Base-by-base conservation (phyloP, 2,329 filamentous ascomycete genomes). In the Neofusicoccum ribis region DNA sequence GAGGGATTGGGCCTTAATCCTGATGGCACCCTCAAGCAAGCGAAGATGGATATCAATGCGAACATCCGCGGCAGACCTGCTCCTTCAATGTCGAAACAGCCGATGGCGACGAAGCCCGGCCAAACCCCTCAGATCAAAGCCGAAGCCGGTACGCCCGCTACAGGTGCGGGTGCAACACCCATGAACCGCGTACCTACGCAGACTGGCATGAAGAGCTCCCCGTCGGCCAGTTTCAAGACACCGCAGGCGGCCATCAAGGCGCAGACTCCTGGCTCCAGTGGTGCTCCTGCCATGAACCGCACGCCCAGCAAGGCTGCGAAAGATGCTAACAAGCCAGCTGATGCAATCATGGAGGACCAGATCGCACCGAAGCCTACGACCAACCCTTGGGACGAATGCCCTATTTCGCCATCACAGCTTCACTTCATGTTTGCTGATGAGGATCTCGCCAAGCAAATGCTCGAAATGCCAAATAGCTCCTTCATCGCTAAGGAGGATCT, bases 1-100 rank as follows among this genome's bases (percentile, higher is more conserved):
- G 79, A 79, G 14, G 81, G 76, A 14, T 70, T 82, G 12, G 77
- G 78, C 44, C 74, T 87, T n/a, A 81, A 86, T 54, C 73, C 81
- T 61, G 80, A 84, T 58, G 78, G 79, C 56, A 80, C 79, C 68
- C 77, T 73, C 39, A 80, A 80, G 65, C 70, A 73, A n/a, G 65
- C 72, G 3, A 77, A 73, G 66, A 61, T 66, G 2, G 73, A 74
- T 12, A 66, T 67, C 14, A 70, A 68, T 34, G 70, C 68, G 63
- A 63, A 70, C 27, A 73, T 70, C 51, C 72, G 69, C 15, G 62
- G 63, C 9, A 49, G 65, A 12, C 67, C 70, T 46, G 64, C 72
- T 36, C 52, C 66, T 17, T 67, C 72, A 20, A 67, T 68, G 3
- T 67, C 71, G 8, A 72, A 70, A 34, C 69, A 72, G 49, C 64